Percentiles rank a stretch among this genome's conserved stretches.
Conservation (phyloP, 2,329 filamentous ascomycete genomes). For the Ophiostoma novo-ulmi region DNA sequence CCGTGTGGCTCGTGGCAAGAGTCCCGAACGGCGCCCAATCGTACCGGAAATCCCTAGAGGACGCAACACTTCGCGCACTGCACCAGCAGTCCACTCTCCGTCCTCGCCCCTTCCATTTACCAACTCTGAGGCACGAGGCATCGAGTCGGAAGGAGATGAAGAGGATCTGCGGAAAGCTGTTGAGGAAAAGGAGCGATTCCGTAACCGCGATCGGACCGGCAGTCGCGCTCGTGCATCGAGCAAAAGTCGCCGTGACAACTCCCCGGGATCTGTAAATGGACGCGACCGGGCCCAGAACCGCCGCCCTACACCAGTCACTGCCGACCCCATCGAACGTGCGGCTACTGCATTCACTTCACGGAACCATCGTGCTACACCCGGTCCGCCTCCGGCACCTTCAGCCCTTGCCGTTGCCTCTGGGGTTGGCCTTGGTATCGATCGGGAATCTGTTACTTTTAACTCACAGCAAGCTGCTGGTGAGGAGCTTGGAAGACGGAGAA, state of each 20-base stretch:
- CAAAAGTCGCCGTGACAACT: slow-evolving; percentile 32
- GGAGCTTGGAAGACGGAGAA: slow-evolving; percentile 34
- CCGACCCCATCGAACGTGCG: neutral
- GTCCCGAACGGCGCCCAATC: slow-evolving; percentile 43
- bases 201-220: slow-evolving; percentile 43
- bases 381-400: slow-evolving; percentile 29
- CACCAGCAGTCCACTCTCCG: slow-evolving; percentile 62
- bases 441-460: slow-evolving; percentile 28
- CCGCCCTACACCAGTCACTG: neutral
- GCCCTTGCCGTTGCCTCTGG: slow-evolving; percentile 27
- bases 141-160: slow-evolving; percentile 58
- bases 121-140: slow-evolving; percentile 49
- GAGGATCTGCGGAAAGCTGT: slow-evolving; percentile 52
- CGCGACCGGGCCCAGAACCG: slow-evolving; percentile 31
- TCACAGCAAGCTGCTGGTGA: slow-evolving; percentile 28
- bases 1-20: slow-evolving; percentile 39
- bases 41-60: slow-evolving; percentile 51
- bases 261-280: slow-evolving; percentile 29
- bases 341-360: slow-evolving; percentile 17
- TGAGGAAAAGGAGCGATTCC: slow-evolving; percentile 52
- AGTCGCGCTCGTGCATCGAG: slow-evolving; percentile 44
- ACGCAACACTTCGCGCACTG: slow-evolving; percentile 56
- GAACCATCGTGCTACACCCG: slow-evolving; percentile 33
- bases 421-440: slow-evolving; percentile 20
- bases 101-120: slow-evolving; percentile 76